These are phyloP conservation scores for Rhynchospora breviuscula DNA, from an alignment of 176 grass and related monocot species.

Conservation along the genomic window DNA sequence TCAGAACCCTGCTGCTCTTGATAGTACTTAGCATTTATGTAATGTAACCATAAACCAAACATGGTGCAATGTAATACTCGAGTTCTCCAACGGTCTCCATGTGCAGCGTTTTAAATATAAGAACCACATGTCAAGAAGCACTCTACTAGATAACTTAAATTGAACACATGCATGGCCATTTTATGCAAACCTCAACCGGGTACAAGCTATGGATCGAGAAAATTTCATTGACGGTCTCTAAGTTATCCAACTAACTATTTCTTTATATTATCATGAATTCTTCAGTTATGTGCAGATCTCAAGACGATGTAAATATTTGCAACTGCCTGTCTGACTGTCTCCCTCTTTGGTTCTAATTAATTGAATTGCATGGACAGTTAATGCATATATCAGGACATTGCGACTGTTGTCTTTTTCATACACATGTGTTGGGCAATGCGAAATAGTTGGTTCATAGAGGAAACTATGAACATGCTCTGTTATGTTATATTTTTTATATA, in stretches of 20 bases:
- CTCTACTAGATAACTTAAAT: no score
- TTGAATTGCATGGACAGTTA: neutral
- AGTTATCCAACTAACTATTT: no score
- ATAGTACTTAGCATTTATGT: neutral
- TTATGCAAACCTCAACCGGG: neutral
- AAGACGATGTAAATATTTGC: neutral
- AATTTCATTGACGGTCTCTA: no score
- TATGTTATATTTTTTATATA: neutral
- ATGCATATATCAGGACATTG: neutral
- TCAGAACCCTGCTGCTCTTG: neutral
- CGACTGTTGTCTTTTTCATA: neutral
- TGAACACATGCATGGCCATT: neutral
- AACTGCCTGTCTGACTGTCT: neutral
- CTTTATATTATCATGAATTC: neutral
- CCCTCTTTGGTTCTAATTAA: neutral
- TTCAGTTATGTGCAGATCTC: constrained; percentile 1
- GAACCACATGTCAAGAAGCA: neutral
- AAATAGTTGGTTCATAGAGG: neutral
- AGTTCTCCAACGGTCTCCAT: neutral
- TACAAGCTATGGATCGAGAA: no score
- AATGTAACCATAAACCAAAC: neutral
- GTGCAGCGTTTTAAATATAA: neutral
- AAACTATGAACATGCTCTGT: no score
- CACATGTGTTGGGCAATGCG: neutral
- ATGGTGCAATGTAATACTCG: neutral